These are phyloP conservation scores for Posidonia australis DNA, from an alignment of 106 monocot species.

Conservation along the genomic window DNA sequence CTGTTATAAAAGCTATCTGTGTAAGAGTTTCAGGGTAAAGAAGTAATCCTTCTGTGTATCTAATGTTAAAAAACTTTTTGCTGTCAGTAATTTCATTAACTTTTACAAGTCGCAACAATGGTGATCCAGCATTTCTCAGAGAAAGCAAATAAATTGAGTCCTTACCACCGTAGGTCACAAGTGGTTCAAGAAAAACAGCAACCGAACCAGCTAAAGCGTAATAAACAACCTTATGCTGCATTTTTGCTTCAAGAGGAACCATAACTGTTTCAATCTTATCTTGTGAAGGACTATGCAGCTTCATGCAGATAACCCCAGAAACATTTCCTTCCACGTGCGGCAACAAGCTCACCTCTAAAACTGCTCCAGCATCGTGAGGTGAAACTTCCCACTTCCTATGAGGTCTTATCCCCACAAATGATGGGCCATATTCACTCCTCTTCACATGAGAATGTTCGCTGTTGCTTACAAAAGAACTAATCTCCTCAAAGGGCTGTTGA, in stretches of 20 bases:
- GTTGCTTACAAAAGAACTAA: slow-evolving; percentile 1
- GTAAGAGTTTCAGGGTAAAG: slow-evolving; percentile 44
- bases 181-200: slow-evolving; percentile 32
- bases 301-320: slow-evolving; percentile 53
- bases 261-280: slow-evolving; percentile 25
- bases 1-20: slow-evolving; percentile 34
- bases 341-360: slow-evolving; percentile 37
- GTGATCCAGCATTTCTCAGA: slow-evolving; percentile 30
- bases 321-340: slow-evolving; percentile 31
- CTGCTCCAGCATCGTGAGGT: slow-evolving; percentile 23
- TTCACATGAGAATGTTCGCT: slow-evolving; percentile 16
- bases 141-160: slow-evolving; percentile 31
- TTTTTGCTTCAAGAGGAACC: slow-evolving; percentile 44
- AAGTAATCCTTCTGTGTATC: slow-evolving; percentile 41
- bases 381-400: slow-evolving; percentile 37
- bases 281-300: slow-evolving; percentile 19
- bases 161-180: slow-evolving; percentile 16
- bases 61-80: slow-evolving; percentile 30
- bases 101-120: slow-evolving; percentile 30
- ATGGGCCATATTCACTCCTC: slow-evolving; percentile 10
- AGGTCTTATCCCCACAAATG: slow-evolving; percentile 35
- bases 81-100: slow-evolving; percentile 34
- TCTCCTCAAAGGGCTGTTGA: background rate
- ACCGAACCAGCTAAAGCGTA: slow-evolving; percentile 15
- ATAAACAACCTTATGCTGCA: slow-evolving; percentile 23